Conservation (phyloP, 306 rosid genomes). For the Sophora flavescens region DNA sequence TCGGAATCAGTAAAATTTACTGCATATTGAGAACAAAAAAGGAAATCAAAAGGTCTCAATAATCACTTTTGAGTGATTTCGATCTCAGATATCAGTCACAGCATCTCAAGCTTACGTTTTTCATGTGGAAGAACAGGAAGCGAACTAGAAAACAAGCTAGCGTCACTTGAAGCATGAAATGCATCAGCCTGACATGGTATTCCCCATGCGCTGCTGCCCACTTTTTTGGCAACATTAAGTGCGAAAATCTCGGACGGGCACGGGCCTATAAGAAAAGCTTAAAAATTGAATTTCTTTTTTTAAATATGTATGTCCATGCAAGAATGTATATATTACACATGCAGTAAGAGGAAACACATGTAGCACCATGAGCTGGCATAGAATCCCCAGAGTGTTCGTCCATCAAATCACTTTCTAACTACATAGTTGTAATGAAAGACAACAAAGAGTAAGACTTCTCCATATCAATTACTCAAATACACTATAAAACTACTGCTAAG, state of each 20-base stretch:
- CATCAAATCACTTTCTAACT: constrained; percentile 56
- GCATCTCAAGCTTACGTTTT: constrained; percentile 59
- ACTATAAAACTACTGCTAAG: neutral
- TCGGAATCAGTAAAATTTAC: constrained; percentile 64
- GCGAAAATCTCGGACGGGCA: constrained; percentile 51
- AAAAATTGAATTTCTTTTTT: neutral
- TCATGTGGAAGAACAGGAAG: constrained; percentile 75
- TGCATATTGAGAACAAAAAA: constrained; percentile 44
- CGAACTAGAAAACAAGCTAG: constrained; percentile 77
- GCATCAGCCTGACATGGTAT: constrained; percentile 46
- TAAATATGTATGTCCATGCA: neutral
- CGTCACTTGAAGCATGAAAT: constrained; percentile 60
- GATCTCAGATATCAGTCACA: constrained; percentile 10
- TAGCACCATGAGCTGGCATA: constrained; percentile 44
- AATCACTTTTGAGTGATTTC: constrained; percentile 15
- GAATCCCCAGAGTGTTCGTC: constrained; percentile 55
- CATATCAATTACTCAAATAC: neutral
- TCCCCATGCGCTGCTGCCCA: constrained; percentile 66
- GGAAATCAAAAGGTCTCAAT: constrained; percentile 21
- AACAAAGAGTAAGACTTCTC: constrained; percentile 1
- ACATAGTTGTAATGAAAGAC: constrained; percentile 17
- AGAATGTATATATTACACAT: constrained; percentile 7
- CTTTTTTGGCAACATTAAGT: constrained; percentile 46
- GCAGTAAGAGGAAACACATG: constrained; percentile 51
- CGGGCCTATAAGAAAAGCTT: constrained; percentile 49